Evolutionary conservation across 1,284 basidiomycete species (phyloP).

Genomic region (Malassezia nana): DNA sequence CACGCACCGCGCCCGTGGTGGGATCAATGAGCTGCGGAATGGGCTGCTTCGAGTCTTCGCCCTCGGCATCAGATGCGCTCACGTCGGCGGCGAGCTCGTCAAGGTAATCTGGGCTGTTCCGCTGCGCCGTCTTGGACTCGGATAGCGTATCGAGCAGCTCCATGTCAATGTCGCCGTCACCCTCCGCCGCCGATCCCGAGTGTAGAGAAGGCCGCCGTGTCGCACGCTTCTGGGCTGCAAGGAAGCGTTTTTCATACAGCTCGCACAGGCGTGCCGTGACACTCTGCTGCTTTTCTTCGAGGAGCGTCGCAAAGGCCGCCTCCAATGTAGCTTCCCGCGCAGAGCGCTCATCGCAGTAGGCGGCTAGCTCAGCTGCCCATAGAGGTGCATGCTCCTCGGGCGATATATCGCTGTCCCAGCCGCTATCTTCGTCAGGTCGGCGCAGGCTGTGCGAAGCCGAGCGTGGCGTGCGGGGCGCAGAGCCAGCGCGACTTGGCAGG

Average conservation of each 20-base stretch:
- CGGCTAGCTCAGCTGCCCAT: constrained; percentile 33
- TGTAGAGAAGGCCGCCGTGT: neutral
- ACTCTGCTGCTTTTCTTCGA: constrained; percentile 22
- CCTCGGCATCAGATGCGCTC: constrained; percentile 18
- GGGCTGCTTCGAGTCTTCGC: constrained; percentile 17
- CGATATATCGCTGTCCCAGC: constrained; percentile 42
- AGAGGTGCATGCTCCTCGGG: constrained; percentile 35
- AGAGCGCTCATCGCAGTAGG: constrained; percentile 25
- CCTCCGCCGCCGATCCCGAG: neutral
- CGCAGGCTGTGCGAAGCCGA: neutral
- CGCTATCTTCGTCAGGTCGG: neutral
- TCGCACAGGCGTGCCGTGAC: constrained; percentile 28
- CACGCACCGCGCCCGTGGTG: constrained; percentile 21
- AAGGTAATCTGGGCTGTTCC: constrained; percentile 9
- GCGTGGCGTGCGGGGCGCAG: constrained; percentile 7
- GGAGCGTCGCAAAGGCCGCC: constrained; percentile 19
- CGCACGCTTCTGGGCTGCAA: constrained; percentile 23
- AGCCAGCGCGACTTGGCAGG: neutral
- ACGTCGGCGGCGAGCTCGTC: constrained; percentile 25
- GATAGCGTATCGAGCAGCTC: constrained; percentile 39
- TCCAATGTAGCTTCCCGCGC: constrained; percentile 29
- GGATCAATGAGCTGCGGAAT: constrained; percentile 21
- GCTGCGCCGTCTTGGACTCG: constrained; percentile 16
- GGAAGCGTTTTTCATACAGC: constrained; percentile 32
- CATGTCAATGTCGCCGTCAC: constrained; percentile 35